Evolutionary conservation across 2,329 filamentous ascomycete genomes (phyloP), one percentile per base, ranked within the genome.

Genomic region (Hypoxylon sp.): DNA sequence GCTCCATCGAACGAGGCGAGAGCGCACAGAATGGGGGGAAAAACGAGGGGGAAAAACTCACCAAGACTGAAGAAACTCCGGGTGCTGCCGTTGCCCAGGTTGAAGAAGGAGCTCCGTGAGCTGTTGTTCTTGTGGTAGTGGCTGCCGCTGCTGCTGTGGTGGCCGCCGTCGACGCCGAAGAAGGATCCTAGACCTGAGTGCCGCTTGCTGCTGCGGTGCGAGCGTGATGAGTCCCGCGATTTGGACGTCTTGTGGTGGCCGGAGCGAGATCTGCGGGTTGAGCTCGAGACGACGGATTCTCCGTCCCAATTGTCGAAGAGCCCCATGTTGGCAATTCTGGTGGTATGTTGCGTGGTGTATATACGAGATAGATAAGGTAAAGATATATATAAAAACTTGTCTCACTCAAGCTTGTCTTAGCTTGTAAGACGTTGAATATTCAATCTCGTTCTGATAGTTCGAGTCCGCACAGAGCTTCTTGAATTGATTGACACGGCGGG

Each of bases 301-400:
- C 70, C 69, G 65, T 77, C 75, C 75, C 74, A 76, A 47, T 76
- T 71, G 53, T 76, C 74, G 54, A 73, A 75, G 67, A 76, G 70
- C 21, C 75, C 75, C 75, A 77, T 77, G 9, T 25, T 67, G 12
- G 43, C 41, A 19, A 16, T 46, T 37, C 27, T 46, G 19, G 12
- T 30, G 45, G 34, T 46, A 43, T 23, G 39, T 9, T 29, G 25
- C 43, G n/a, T 23, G 12, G 50, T 45, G 53, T 46, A 65, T 41
- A 61, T 34, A 34, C 37, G 14, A 27, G 21, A 32, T 51, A 39
- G 19, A 66, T 34, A 16, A 51, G 61, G 32, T 9, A 47, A 30
- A 50, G 54, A 37, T 62, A 62, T 51, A 30, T 64, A 45, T 58
- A 46, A 27, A 21, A 55, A 53, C 25, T 21, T 67, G 63, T 66